Base-by-base conservation (phyloP, 2,329 filamentous ascomycete species). In the Claviceps citrina region DNA sequence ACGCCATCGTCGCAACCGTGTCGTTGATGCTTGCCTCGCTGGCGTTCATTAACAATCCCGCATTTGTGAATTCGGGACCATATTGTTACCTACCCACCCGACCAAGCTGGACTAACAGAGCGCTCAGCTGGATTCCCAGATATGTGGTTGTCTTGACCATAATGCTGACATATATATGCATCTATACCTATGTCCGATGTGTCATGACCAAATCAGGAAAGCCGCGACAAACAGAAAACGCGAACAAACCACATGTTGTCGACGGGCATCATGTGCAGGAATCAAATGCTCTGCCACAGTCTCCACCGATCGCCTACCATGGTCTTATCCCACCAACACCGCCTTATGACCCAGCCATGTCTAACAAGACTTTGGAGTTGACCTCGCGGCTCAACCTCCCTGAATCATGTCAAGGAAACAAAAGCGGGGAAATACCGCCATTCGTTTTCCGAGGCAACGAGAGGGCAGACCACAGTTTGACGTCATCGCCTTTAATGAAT, bases 61-160 rank as follows among this genome's bases (percentile, higher is more conserved):
- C 67, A 2, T 85, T 80, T 51, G 60, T 71, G 33, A 72, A 76
- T 18, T 68, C 73, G 36, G 78, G 77, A 2, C 71, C 76, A 16
- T 81, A 77, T 49, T 89, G 83, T 55, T 79, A 78, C 45, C 63
- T 87, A 3, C 79, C 81, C 0, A 62, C 72, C 13, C 65, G 71
- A 3, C 77, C 79, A 0, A 67, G 68, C 44, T 87, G 82, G 83
- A 78, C 79, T 46, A 68, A 76, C 32, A 61, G 79, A 13, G 75
- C 71, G 0, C 62, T 87, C 2, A 71, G 72, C 42, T 89, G 83
- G 82, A 67, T 82, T 7, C 83, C 82, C 27, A 70, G 82, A 37
- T 85, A 85, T 46, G 47, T 82, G 27, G 76, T 85, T 38, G 73
- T 81, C 47, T 51, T 69, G 7, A 61, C 70, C 20, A 80, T 87